A percentile compares a stretch with the other conserved stretches of the same genome.
Conservation (phyloP, 2,329 filamentous ascomycete genomes). For the Colletotrichum endophyticum region DNA sequence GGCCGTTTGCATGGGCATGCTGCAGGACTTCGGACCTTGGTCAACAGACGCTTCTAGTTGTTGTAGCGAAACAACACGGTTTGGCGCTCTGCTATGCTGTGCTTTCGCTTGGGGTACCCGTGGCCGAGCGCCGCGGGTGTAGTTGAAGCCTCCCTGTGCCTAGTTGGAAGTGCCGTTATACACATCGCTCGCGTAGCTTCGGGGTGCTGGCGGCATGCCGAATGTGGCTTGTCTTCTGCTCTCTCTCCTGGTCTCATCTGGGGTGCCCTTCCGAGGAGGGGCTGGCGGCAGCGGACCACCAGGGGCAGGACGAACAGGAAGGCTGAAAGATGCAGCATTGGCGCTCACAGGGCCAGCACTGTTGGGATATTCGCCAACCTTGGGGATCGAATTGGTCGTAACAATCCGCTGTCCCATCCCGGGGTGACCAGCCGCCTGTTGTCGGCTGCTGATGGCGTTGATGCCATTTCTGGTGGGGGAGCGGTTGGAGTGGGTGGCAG, state of each 20-base stretch:
- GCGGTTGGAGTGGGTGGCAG: conserved; percentile 48
- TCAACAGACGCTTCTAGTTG: not conserved
- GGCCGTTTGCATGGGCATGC: conserved; percentile 1
- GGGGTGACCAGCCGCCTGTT: conserved; percentile 46
- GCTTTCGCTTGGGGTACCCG: not conserved
- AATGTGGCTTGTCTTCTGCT: conserved; percentile 59
- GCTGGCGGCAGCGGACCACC: conserved; percentile 64
- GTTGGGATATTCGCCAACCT: conserved; percentile 43
- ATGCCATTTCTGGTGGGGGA: conserved; percentile 58
- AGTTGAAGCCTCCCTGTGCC: conserved; percentile 6
- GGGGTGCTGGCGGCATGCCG: conserved; percentile 49
- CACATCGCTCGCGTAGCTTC: conserved; percentile 25
- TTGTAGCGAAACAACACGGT: not conserved
- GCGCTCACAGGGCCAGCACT: conserved; percentile 45
- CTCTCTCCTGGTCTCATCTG: conserved; percentile 58
- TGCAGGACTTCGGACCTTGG: not conserved
- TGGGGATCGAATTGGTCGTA: conserved; percentile 59
- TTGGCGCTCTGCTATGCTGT: not conserved
- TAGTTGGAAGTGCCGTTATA: conserved; percentile 23
- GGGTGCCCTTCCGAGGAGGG: conserved; percentile 61
- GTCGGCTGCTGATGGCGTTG: conserved; percentile 47
- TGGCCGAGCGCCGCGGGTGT: not conserved
- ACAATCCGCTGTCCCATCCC: conserved; percentile 57
- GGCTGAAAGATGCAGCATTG: conserved; percentile 58
- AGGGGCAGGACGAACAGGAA: conserved; percentile 69